Percentiles rank a stretch among this genome's conserved stretches.
Evolutionary conservation across 192 early-diverging fungal genomes (phyloP).

Genomic region (Gamsiella multidivaricata): DNA sequence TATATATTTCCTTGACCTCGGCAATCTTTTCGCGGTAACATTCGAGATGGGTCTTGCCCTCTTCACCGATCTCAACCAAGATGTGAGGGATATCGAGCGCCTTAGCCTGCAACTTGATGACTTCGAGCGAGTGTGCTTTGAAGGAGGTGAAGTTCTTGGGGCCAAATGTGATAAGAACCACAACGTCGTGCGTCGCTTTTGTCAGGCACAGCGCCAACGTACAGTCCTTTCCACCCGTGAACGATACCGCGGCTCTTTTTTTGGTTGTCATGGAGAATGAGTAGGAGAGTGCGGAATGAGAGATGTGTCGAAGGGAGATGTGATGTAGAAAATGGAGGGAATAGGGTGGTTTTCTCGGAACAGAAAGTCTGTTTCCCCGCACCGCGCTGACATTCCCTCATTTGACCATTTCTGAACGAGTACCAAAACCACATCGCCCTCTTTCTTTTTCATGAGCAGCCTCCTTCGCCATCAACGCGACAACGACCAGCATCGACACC

Average conservation of each 20-base stretch:
- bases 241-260: slow-evolving; percentile 62
- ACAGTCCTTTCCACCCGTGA: slow-evolving; percentile 75
- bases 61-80: slow-evolving; percentile 45
- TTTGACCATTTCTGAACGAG: too few species aligned
- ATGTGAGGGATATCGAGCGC: slow-evolving; percentile 61
- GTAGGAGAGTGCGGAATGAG: background rate
- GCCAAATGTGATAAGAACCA: slow-evolving; percentile 61
- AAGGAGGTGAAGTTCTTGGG: slow-evolving; percentile 60
- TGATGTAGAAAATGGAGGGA: background rate
- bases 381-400: too few species aligned
- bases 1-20: slow-evolving; percentile 53
- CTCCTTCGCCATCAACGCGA: too few species aligned
- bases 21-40: slow-evolving; percentile 60
- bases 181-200: slow-evolving; percentile 52
- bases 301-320: background rate
- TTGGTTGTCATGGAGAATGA: slow-evolving; percentile 16
- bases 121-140: slow-evolving; percentile 62
- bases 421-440: too few species aligned
- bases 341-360: background rate
- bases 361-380: too few species aligned
- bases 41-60: slow-evolving; percentile 59
- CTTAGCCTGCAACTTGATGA: slow-evolving; percentile 60
- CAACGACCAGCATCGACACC: too few species aligned
- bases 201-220: slow-evolving; percentile 59
- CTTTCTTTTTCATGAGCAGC: too few species aligned